phyloP scores from a whole-genome alignment of 1,284 basidiomycete species.

The Microstroma glucosiphilum region DNA sequence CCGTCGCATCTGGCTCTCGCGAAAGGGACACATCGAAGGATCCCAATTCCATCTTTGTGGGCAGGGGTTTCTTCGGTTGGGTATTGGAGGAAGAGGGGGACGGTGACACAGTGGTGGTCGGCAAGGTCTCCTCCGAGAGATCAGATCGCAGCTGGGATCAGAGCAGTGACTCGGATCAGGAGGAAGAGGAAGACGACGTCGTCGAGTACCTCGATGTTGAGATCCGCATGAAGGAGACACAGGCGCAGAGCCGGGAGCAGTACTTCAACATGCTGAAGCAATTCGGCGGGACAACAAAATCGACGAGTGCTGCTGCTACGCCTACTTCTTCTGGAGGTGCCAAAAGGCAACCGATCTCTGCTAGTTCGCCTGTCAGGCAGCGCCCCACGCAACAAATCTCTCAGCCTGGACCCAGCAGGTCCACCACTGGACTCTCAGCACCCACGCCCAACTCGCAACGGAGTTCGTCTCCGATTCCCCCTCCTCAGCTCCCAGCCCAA shows the following conservation, averaged over 20 bases:
- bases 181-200: constrained; percentile 22
- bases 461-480: neutral
- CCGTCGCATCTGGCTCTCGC: constrained; percentile 4
- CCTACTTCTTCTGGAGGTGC: neutral
- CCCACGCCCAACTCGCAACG: neutral
- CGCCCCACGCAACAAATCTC: neutral
- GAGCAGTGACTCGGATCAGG: constrained; percentile 28
- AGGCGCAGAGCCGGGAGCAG: constrained; percentile 35
- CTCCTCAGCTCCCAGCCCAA: neutral
- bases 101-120: constrained; percentile 40
- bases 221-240: constrained; percentile 43
- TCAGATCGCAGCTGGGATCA: constrained; percentile 28
- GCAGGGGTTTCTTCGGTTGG: constrained; percentile 46
- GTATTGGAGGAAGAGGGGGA: constrained; percentile 43
- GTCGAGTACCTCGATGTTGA: constrained; percentile 42
- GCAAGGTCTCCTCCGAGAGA: constrained; percentile 37
- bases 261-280: constrained; percentile 21
- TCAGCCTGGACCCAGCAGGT: neutral
- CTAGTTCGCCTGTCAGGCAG: too few relatives aligned
- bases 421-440: neutral
- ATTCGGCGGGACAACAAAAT: constrained; percentile 11
- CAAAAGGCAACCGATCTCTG: too few relatives aligned
- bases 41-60: constrained; percentile 29
- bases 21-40: neutral
- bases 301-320: constrained; percentile 12